Percentiles rank a stretch among this genome's conserved stretches.
These are phyloP conservation scores for Pseudopithomyces chartarum DNA, from an alignment of 2,329 filamentous ascomycete genomes.

Conservation along the genomic window DNA sequence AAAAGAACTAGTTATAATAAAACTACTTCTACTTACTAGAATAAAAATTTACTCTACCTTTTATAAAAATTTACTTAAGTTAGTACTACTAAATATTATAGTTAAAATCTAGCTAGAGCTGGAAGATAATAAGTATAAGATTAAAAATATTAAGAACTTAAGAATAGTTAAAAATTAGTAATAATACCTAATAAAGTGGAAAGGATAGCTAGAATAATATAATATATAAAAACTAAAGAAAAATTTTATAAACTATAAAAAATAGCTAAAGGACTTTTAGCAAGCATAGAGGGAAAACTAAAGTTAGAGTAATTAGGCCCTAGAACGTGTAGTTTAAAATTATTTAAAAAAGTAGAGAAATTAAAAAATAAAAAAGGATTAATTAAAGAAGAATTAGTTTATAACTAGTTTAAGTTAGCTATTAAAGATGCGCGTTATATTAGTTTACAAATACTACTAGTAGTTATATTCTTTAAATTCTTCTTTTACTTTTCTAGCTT, in stretches of 20 bases:
- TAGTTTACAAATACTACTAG: not conserved
- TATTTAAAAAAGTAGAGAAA: too few species aligned
- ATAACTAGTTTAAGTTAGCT: not conserved
- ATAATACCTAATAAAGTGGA: constrained; percentile 6
- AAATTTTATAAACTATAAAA: not conserved
- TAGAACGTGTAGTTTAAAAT: not conserved
- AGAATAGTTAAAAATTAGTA: constrained; percentile 7
- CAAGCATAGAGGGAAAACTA: not conserved
- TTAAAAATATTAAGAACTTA: too few species aligned
- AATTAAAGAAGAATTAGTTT: too few species aligned
- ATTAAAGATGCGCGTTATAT: not conserved
- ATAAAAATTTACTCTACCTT: too few species aligned
- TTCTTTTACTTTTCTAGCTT: too few species aligned
- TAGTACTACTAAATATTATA: too few species aligned
- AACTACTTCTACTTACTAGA: too few species aligned
- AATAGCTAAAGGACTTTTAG: not conserved
- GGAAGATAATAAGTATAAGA: too few species aligned
- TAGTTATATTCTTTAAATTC: not conserved
- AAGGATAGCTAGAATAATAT: not conserved
- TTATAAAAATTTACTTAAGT: too few species aligned
- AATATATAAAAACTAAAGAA: constrained; percentile 4
- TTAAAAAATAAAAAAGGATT: not conserved
- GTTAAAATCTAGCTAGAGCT: too few species aligned
- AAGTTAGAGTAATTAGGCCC: not conserved
- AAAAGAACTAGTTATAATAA: too few species aligned